phyloP scores from a whole-genome alignment of 2,329 filamentous ascomycete genomes.

The Neopestalotiopsis rosae region DNA sequence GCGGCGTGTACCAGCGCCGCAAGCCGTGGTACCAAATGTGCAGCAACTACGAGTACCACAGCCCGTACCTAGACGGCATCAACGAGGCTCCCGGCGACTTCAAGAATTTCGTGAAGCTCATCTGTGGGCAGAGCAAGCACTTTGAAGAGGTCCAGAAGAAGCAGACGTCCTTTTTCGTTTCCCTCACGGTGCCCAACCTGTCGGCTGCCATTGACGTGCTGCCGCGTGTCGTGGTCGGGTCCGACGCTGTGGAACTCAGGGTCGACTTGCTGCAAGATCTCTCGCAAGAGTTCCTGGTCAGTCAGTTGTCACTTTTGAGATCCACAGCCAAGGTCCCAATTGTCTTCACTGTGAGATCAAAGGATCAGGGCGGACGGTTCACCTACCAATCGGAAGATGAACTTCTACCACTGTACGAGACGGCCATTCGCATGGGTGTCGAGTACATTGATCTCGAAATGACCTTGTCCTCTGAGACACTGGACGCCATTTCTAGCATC shows the following conservation, averaged over 20 bases:
- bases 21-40: conserved; percentile 91
- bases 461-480: conserved; percentile 77
- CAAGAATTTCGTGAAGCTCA: conserved; percentile 70
- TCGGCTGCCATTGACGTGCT: conserved; percentile 67
- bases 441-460: conserved; percentile 96
- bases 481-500: conserved; percentile 68
- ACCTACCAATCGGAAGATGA: conserved; percentile 76
- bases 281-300: conserved; percentile 76
- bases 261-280: conserved; percentile 86
- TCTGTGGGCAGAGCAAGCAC: conserved; percentile 67
- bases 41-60: conserved; percentile 94
- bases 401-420: conserved; percentile 75
- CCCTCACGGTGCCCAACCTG: conserved; percentile 82
- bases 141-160: conserved; percentile 63
- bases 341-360: conserved; percentile 90
- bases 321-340: conserved; percentile 76
- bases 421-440: conserved; percentile 81
- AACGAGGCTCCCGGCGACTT: conserved; percentile 70
- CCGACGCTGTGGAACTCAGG: conserved; percentile 92
- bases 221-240: conserved; percentile 77
- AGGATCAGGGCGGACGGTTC: conserved; percentile 86
- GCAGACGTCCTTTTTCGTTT: conserved; percentile 89
- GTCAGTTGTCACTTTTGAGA: conserved; percentile 82
- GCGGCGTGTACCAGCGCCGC: conserved; percentile 85
- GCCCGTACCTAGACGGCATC: conserved; percentile 62